phyloP scores from a whole-genome alignment of 345 rosid species.

The Rhodomyrtus tomentosa region DNA sequence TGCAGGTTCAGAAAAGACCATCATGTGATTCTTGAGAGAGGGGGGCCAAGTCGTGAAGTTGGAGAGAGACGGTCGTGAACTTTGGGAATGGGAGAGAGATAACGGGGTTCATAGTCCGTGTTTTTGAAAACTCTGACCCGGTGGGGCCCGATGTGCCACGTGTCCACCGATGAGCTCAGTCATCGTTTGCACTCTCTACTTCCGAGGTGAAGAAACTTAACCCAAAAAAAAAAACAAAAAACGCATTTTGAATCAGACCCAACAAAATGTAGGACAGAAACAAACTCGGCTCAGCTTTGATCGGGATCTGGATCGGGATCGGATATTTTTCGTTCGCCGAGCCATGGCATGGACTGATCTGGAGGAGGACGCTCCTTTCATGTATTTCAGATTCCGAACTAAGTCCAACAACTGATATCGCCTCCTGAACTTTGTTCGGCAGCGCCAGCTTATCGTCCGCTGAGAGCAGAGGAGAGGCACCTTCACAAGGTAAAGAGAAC shows the following conservation, averaged over 20 bases:
- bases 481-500: constrained; percentile 17
- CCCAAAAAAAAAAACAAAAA: neutral
- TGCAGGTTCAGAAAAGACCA: too few species aligned
- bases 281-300: neutral
- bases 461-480: constrained; percentile 23
- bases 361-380: neutral
- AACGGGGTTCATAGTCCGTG: too few species aligned
- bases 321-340: neutral
- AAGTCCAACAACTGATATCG: too few species aligned
- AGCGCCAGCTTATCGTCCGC: constrained; percentile 31
- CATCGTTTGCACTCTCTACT: neutral
- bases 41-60: too few species aligned
- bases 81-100: too few species aligned
- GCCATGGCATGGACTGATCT: neutral
- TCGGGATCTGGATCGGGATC: neutral
- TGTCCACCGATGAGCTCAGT: too few species aligned
- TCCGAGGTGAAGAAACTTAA: neutral
- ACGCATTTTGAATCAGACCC: neutral
- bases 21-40: too few species aligned
- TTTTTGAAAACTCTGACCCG: too few species aligned
- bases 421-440: too few species aligned
- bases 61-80: too few species aligned
- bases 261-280: neutral
- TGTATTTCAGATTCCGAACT: neutral
- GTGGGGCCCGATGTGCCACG: too few species aligned